Base-by-base conservation (phyloP, 352 stramenopile genomes). In the Plasmopara viticola region DNA sequence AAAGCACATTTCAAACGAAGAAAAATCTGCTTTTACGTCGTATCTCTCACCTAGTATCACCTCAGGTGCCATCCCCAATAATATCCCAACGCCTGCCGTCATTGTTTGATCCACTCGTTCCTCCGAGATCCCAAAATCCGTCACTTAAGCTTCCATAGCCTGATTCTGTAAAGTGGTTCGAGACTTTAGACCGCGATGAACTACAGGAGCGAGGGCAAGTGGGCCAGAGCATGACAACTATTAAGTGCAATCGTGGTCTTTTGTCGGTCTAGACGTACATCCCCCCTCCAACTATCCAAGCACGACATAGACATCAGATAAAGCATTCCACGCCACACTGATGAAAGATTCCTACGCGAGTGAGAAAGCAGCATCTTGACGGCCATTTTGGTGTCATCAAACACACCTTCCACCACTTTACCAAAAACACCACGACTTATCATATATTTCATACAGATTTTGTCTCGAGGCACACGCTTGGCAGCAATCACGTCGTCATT, bases 21-120 rank as follows among this genome's bases (percentile, higher is more conserved):
- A 74, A 14, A 74, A 65, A 28, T 74, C 65, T 12, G 65, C 65
- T 49, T 70, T 68, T 3, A 62, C 46, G 20, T 66, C 62, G 54
- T 74, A 74, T 7, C 55, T 40, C 25, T 62, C 53, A 72, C n/a
- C n/a, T n/a, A n/a, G n/a, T n/a, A n/a, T n/a, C n/a, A n/a, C 64
- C 55, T 94, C 84, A 10, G 84, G 84, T 2, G 82, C 83, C 47
- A 83, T 87, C 75, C 78, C 93, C 20, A 71, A 42, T 34, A 46
- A 59, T 7, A 60, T 70, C 6, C 63, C 60, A 10, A 69, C n/a
- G n/a, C n/a, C n/a, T 53, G 2, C 65, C 65, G 62, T 72, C 67
- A 76, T 70, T 1, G 60, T 70, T 40, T 57, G 44, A 10, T 64
- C 59, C 5, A 48, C 31, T 13, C 61, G 56, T 15, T 67, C 45